These are phyloP conservation scores for Ascochyta fabae DNA, from an alignment of 2,329 filamentous ascomycete genomes.

Conservation along the genomic window DNA sequence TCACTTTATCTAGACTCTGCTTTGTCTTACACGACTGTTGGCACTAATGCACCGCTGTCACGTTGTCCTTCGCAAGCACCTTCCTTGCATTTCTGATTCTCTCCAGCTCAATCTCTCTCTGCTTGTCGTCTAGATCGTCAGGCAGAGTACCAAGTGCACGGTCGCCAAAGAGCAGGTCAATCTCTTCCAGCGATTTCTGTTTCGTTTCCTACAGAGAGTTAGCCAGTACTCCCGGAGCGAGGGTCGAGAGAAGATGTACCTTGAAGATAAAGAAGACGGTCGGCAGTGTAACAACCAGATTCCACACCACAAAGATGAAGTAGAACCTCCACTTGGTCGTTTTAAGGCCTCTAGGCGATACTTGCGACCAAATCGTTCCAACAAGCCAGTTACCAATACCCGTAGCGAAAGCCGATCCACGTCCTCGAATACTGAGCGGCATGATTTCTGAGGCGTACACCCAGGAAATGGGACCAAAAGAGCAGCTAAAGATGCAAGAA, in stretches of 20 bases:
- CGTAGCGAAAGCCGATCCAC: conserved; percentile 64
- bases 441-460: conserved; percentile 70
- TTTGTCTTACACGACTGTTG: too few species aligned
- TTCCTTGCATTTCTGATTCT: conserved; percentile 29
- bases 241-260: conserved; percentile 20
- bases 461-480: conserved; percentile 57
- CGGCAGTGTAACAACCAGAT: conserved; percentile 52
- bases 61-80: conserved; percentile 8
- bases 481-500: conserved; percentile 45
- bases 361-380: conserved; percentile 65
- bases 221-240: background rate
- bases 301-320: conserved; percentile 63
- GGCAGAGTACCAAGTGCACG: conserved; percentile 57
- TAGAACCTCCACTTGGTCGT: conserved; percentile 63
- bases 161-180: conserved; percentile 64
- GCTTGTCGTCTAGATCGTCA: conserved; percentile 49
- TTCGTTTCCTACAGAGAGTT: conserved; percentile 42
- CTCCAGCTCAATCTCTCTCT: conserved; percentile 32
- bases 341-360: conserved; percentile 60
- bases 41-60: conserved; percentile 11
- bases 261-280: conserved; percentile 61
- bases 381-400: conserved; percentile 66
- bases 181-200: conserved; percentile 62
- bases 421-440: conserved; percentile 69
- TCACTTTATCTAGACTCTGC: too few species aligned